These are phyloP conservation scores for Stevia rebaudiana DNA, from an alignment of 140 eudicot genomes.

Conservation along the genomic window DNA sequence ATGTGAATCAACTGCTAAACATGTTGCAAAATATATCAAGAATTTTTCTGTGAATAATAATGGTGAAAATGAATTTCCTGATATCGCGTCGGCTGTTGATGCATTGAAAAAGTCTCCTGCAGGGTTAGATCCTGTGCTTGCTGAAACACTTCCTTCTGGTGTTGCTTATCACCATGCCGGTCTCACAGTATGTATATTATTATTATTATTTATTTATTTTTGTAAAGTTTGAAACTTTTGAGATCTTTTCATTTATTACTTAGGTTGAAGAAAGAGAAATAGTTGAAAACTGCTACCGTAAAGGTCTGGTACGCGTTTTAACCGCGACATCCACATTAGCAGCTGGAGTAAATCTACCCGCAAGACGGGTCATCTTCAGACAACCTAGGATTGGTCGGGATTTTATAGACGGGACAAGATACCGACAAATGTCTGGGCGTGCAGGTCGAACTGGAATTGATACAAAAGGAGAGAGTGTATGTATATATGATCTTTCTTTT, in stretches of 20 bases:
- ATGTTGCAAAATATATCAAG: slow-evolving; percentile 71
- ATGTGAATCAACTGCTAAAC: slow-evolving; percentile 92
- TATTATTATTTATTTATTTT: neutral
- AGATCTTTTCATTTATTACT: slow-evolving; percentile 2
- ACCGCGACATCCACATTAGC: slow-evolving; percentile 98
- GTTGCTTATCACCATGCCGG: slow-evolving; percentile 99
- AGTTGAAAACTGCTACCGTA: slow-evolving; percentile 93
- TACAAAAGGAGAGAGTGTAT: slow-evolving; percentile 98
- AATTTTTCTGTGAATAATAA: slow-evolving; percentile 43
- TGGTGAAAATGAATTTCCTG: slow-evolving; percentile 49
- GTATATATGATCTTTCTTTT: slow-evolving; percentile 16
- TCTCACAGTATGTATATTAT: slow-evolving; percentile 57
- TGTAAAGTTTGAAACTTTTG: slow-evolving; percentile 5
- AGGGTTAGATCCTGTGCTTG: slow-evolving; percentile 84
- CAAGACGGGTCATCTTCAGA: slow-evolving; percentile 91
- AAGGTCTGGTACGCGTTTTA: slow-evolving; percentile 91
- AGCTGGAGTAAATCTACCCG: slow-evolving; percentile 97
- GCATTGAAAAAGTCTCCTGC: slow-evolving; percentile 77
- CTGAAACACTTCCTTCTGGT: slow-evolving; percentile 81
- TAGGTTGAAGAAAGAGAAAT: slow-evolving; percentile 97
- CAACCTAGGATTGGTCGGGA: slow-evolving; percentile 99
- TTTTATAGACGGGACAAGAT: slow-evolving; percentile 88
- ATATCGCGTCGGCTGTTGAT: slow-evolving; percentile 67
- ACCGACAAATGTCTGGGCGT: slow-evolving; percentile 96
- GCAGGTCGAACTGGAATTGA: slow-evolving; percentile 99